These are phyloP conservation scores for Debaryomyces prosopidis DNA, from an alignment of 805 yeast species.

Conservation along the genomic window DNA sequence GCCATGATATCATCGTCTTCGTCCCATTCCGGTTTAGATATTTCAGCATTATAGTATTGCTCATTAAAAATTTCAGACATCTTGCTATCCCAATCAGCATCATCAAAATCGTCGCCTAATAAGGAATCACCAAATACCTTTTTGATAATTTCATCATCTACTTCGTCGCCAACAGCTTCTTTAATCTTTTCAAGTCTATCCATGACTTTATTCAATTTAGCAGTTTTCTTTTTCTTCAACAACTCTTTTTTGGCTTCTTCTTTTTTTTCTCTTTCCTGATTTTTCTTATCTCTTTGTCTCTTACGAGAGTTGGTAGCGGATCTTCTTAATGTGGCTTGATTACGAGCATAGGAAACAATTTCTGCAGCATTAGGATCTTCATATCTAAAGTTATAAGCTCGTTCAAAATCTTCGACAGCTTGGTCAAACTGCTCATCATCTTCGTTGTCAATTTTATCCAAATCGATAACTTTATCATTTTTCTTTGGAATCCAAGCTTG, in stretches of 20 bases:
- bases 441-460: slow-evolving; percentile 51
- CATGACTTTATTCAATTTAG: slow-evolving; percentile 74
- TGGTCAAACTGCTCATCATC: slow-evolving; percentile 88
- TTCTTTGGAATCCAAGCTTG: slow-evolving; percentile 90
- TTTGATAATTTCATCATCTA: slow-evolving; percentile 58
- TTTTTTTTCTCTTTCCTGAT: slow-evolving; percentile 51
- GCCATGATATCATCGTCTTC: slow-evolving; percentile 35
- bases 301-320: slow-evolving; percentile 73
- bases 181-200: slow-evolving; percentile 66
- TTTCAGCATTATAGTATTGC: slow-evolving; percentile 62
- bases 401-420: slow-evolving; percentile 87
- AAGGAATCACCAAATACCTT: slow-evolving; percentile 73
- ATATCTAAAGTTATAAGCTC: slow-evolving; percentile 90
- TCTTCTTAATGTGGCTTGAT: slow-evolving; percentile 87
- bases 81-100: slow-evolving; percentile 85
- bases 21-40: slow-evolving; percentile 41
- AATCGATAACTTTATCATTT: slow-evolving; percentile 55
- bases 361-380: slow-evolving; percentile 92
- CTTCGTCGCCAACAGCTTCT: slow-evolving; percentile 67
- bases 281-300: slow-evolving; percentile 74
- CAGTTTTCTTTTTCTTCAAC: slow-evolving; percentile 68
- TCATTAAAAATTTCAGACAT: slow-evolving; percentile 86
- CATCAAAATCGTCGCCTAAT: slow-evolving; percentile 85
- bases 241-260: slow-evolving; percentile 58
- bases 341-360: slow-evolving; percentile 92